These are phyloP conservation scores for Lactarius sp. DNA, from an alignment of 768 basidiomycete genomes.

Conservation along the genomic window DNA sequence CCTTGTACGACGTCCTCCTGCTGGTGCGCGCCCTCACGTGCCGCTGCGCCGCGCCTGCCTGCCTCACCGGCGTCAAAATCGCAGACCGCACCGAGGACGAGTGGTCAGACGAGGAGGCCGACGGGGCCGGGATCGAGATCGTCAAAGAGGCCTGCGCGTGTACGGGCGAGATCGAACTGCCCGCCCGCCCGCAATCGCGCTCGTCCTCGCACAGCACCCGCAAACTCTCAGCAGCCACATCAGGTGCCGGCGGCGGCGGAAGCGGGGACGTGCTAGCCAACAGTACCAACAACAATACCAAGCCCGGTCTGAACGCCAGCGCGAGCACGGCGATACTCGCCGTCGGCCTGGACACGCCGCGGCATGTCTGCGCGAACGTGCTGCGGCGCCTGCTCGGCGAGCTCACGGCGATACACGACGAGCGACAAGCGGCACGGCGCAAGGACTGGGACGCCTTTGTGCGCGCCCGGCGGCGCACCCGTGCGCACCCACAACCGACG, in stretches of 20 bases:
- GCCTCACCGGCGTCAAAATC: conserved; percentile 82
- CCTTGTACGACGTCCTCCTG: conserved; percentile 73
- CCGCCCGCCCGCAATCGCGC: conserved; percentile 2
- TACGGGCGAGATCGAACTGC: conserved; percentile 30
- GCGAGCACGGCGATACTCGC: conserved; percentile 52
- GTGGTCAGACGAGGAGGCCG: conserved; percentile 67
- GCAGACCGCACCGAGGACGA: conserved; percentile 78
- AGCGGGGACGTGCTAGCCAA: not conserved
- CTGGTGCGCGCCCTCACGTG: conserved; percentile 70
- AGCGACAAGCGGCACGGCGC: conserved; percentile 59
- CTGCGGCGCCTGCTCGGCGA: conserved; percentile 68
- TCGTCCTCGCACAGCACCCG: conserved; percentile 7
- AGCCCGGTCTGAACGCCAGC: conserved; percentile 14
- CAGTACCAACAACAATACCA: not conserved
- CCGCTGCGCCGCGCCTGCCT: conserved; percentile 72
- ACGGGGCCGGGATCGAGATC: conserved; percentile 37
- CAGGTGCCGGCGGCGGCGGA: not conserved
- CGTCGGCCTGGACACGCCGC: conserved; percentile 57
- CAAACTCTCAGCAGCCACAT: not conserved
- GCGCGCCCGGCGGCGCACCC: conserved; percentile 42
- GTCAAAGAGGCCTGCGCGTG: conserved; percentile 41
- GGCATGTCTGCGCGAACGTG: conserved; percentile 70
- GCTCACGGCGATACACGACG: conserved; percentile 79
- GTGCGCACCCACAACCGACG: conserved; percentile 39
- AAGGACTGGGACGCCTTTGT: conserved; percentile 91